Conservation (phyloP, 495 filamentous ascomycete genomes). For the Staphylotrichum longicolle region DNA sequence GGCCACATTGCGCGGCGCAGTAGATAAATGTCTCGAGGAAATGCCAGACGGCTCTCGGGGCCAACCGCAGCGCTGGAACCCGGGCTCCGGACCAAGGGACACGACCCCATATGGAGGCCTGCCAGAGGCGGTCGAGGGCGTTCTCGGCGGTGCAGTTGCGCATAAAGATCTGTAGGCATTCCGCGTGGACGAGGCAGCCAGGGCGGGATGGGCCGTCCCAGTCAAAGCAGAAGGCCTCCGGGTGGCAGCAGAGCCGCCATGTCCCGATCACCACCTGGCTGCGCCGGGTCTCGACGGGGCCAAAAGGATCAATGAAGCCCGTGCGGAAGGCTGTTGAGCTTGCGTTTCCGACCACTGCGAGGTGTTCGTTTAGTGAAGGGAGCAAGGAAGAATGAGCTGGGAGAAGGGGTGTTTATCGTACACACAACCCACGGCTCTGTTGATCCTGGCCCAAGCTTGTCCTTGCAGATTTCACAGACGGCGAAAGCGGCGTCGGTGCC, state of each 20-base stretch:
- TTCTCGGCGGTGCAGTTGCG: conserved; percentile 5
- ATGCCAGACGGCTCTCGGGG: not conserved
- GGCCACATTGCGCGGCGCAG: not conserved
- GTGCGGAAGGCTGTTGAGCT: not conserved
- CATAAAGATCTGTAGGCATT: conserved; percentile 2
- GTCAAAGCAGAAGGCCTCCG: not conserved
- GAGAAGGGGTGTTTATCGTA: not conserved
- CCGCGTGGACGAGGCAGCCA: not conserved
- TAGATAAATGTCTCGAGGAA: not conserved
- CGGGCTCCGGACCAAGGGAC: not conserved
- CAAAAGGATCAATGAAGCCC: conserved; percentile 1
- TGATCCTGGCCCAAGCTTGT: too few species aligned
- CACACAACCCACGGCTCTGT: too few species aligned
- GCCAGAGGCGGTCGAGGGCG: conserved; percentile 6
- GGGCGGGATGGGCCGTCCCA: not conserved
- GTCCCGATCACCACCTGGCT: not conserved
- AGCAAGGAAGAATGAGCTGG: too few species aligned
- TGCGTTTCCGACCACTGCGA: not conserved
- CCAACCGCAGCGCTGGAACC: not conserved
- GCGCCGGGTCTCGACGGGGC: not conserved
- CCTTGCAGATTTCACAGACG: too few species aligned
- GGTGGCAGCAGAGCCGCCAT: not conserved
- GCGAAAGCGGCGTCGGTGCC: too few species aligned
- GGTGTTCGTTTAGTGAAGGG: not conserved
- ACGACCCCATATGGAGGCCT: conserved; percentile 1